Percentiles rank a stretch among this genome's conserved stretches.
Evolutionary conservation across 257 asterid genomes (phyloP).

Genomic region (Nicotiana knightiana): DNA sequence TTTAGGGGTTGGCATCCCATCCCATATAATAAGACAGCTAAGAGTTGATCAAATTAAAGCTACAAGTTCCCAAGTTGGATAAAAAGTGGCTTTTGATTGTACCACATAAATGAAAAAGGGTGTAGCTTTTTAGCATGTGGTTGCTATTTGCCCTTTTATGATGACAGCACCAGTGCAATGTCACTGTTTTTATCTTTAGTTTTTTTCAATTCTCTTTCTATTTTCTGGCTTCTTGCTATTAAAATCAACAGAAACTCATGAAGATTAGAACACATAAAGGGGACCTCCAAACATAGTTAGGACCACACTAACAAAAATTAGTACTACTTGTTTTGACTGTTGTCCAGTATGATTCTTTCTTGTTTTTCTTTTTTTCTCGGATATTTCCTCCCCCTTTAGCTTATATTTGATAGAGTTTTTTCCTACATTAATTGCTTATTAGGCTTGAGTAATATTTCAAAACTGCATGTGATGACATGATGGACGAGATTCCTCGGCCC

Average conservation of each 20-base stretch:
- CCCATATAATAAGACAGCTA: constrained; percentile 13
- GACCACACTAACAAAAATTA: constrained; percentile 21
- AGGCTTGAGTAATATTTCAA: too few species aligned
- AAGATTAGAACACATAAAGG: constrained; percentile 11
- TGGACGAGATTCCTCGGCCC: too few species aligned
- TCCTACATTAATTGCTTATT: too few species aligned
- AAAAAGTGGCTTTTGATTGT: constrained; percentile 23
- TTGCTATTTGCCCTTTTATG: constrained; percentile 30
- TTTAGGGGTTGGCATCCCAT: too few species aligned
- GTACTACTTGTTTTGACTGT: background rate
- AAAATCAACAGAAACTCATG: constrained; percentile 30
- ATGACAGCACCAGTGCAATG: constrained; percentile 12
- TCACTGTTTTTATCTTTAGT: background rate
- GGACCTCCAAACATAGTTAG: constrained; percentile 16
- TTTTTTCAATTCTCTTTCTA: background rate
- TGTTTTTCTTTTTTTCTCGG: background rate
- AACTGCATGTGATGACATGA: too few species aligned
- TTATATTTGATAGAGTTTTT: background rate
- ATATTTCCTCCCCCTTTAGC: background rate
- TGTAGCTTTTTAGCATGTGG: constrained; percentile 31
- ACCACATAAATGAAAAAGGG: background rate
- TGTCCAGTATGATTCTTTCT: background rate
- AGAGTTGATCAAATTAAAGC: background rate
- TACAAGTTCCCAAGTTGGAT: constrained; percentile 2
- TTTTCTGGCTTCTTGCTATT: constrained; percentile 19